phyloP scores from a whole-genome alignment of 1,284 basidiomycete species.

The Veloboletus limbatus region DNA sequence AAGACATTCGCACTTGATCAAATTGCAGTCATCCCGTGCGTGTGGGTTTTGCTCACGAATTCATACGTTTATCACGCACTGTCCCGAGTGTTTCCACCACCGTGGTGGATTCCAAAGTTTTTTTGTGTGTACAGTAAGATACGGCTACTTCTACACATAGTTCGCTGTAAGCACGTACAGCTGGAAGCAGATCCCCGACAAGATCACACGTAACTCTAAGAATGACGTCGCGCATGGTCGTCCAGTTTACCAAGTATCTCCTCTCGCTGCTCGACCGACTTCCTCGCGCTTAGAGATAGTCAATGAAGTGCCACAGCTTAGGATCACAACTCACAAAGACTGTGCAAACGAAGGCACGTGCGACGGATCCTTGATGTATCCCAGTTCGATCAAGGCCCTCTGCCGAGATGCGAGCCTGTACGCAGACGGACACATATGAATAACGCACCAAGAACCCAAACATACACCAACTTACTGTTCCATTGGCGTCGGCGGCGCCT shows the following conservation, averaged over 20 bases:
- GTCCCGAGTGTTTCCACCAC: too few relatives aligned
- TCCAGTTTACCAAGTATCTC: conserved; percentile 46
- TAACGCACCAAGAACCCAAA: background rate
- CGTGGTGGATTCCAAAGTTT: too few relatives aligned
- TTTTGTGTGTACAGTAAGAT: too few relatives aligned
- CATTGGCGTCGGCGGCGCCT: conserved; percentile 43
- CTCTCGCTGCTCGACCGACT: conserved; percentile 41
- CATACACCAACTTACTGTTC: conserved; percentile 43
- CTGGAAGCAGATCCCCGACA: too few relatives aligned
- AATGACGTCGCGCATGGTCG: conserved; percentile 19
- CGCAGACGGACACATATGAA: conserved; percentile 3
- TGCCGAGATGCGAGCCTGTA: conserved; percentile 51
- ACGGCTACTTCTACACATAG: too few relatives aligned
- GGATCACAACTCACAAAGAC: conserved; percentile 50
- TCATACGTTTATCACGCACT: too few relatives aligned
- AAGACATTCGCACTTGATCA: too few relatives aligned
- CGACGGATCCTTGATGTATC: conserved; percentile 48
- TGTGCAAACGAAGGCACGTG: conserved; percentile 57
- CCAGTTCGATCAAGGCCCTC: conserved; percentile 57
- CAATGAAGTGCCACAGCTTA: conserved; percentile 1
- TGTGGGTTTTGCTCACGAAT: too few relatives aligned
- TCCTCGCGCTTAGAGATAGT: conserved; percentile 37
- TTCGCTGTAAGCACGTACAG: too few relatives aligned
- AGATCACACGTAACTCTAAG: conserved; percentile 1
- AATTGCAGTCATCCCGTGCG: too few relatives aligned